phyloP scores from a whole-genome alignment of 2,329 filamentous ascomycete genomes.

The Aureobasidium pullulans region DNA sequence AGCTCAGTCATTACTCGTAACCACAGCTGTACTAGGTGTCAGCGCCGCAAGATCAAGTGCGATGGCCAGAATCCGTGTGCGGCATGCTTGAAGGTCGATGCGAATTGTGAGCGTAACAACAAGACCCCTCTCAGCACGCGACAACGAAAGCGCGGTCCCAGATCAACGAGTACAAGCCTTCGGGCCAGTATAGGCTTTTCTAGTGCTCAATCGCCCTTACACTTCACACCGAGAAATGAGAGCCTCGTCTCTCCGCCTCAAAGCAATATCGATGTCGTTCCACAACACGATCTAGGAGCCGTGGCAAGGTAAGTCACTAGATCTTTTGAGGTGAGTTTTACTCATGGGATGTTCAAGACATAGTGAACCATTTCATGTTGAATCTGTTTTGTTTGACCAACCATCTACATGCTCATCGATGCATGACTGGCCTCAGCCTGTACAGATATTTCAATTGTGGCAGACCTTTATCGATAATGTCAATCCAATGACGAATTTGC shows the following conservation, averaged over 20 bases:
- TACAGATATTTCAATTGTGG: constrained; percentile 24
- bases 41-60: background rate
- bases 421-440: background rate
- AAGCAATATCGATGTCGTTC: no score
- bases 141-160: background rate
- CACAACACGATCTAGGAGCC: no score
- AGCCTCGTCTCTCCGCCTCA: no score
- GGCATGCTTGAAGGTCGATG: background rate
- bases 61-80: background rate
- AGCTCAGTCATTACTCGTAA: background rate
- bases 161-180: background rate
- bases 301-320: no score
- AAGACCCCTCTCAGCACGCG: background rate
- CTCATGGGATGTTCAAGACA: background rate
- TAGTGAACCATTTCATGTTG: background rate
- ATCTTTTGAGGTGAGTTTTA: background rate
- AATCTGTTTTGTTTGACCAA: background rate
- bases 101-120: background rate
- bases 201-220: no score
- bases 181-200: no score
- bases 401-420: background rate
- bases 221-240: no score
- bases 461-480: constrained; percentile 64
- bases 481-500: constrained; percentile 60
- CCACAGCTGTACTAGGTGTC: background rate